phyloP scores from a whole-genome alignment of 1,284 basidiomycete genomes.

The Xanthoconium separans region DNA sequence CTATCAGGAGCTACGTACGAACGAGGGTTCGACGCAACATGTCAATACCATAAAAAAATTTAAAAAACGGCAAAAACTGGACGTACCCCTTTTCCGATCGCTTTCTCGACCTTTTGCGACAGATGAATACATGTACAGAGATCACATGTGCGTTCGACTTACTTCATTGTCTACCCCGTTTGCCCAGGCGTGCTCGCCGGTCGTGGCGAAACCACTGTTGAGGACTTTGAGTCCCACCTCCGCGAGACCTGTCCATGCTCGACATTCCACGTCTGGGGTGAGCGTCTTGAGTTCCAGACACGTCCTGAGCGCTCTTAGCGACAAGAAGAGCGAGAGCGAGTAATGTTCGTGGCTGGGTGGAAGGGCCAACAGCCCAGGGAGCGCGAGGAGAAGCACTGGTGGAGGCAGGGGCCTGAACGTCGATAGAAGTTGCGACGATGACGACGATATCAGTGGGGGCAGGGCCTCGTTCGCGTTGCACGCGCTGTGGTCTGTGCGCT shows the following conservation, averaged over 20 bases:
- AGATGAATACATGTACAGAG: not conserved
- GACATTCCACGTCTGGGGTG: constrained; percentile 59
- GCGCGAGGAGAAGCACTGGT: constrained; percentile 52
- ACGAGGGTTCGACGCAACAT: too few species aligned
- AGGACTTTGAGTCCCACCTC: constrained; percentile 62
- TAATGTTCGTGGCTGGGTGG: constrained; percentile 61
- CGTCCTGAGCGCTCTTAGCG: constrained; percentile 52
- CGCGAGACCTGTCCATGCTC: constrained; percentile 64
- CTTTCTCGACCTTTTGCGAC: constrained; percentile 44
- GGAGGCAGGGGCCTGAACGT: constrained; percentile 41
- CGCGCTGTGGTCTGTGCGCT: constrained; percentile 14
- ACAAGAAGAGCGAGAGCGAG: constrained; percentile 51
- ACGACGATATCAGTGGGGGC: not conserved
- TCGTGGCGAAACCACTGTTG: constrained; percentile 42
- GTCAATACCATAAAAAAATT: not conserved
- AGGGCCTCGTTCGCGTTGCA: not conserved
- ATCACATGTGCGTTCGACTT: constrained; percentile 7
- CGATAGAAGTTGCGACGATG: not conserved
- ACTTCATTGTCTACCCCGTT: constrained; percentile 54
- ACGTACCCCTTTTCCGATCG: constrained; percentile 49
- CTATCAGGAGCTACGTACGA: constrained; percentile 49
- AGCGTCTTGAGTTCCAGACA: constrained; percentile 52
- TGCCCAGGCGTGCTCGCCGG: constrained; percentile 43
- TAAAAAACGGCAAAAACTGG: not conserved
- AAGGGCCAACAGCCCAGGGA: constrained; percentile 58